A percentile compares a stretch with the other conserved stretches of the same genome.
Evolutionary conservation across 129 eudicot genomes (phyloP).

Genomic region (Dittrichia graveolens): DNA sequence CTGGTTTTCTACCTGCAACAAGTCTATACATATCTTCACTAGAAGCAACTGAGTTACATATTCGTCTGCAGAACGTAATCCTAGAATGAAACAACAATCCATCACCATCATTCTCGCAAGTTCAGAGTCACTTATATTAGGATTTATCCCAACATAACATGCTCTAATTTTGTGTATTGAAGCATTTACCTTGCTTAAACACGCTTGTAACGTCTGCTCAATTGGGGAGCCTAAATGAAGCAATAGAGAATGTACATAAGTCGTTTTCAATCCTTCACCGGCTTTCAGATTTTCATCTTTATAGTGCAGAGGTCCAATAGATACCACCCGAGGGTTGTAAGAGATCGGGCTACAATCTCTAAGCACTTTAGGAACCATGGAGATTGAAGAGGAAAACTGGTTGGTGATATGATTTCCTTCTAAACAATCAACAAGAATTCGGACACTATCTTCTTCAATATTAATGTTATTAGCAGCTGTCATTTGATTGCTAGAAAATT

Average conservation of each 20-base stretch:
- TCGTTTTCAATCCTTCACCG: neutral
- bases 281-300: neutral
- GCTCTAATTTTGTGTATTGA: neutral
- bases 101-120: too few relatives aligned
- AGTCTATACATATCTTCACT: neutral
- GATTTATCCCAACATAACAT: neutral
- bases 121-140: too few relatives aligned
- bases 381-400: neutral
- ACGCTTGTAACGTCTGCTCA: neutral
- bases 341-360: neutral
- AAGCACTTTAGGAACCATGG: neutral
- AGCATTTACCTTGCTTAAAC: neutral
- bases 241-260: neutral
- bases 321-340: neutral
- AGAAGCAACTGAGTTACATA: neutral
- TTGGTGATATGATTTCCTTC: neutral
- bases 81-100: too few relatives aligned
- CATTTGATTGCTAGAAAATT: too few relatives aligned
- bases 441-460: too few relatives aligned
- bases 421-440: neutral
- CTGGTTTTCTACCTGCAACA: slow-evolving; percentile 25
- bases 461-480: too few relatives aligned
- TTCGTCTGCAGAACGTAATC: too few relatives aligned
- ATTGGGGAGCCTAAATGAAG: neutral
- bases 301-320: neutral